Evolutionary conservation across 106 monocot species (phyloP).

Genomic region (Narthecium ossifragum): DNA sequence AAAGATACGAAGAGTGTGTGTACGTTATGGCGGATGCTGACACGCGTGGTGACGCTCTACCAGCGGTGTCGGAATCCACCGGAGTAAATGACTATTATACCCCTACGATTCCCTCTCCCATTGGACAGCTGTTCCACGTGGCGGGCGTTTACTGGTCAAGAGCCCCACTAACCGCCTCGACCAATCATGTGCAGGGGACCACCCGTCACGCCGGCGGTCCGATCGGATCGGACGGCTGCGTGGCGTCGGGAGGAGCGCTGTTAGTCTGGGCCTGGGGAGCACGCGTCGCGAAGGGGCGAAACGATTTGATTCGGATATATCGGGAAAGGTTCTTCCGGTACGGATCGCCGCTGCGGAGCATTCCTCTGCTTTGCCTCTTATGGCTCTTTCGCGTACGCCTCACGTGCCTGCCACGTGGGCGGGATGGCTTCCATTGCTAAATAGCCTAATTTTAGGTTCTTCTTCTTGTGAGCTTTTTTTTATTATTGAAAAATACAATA

Average conservation of each 20-base stretch:
- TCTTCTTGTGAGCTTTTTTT: no score
- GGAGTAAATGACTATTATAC: neutral
- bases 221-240: slow-evolving; percentile 12
- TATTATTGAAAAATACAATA: slow-evolving; percentile 1
- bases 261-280: neutral
- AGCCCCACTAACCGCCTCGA: slow-evolving; percentile 2
- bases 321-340: slow-evolving; percentile 5
- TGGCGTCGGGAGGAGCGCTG: no score
- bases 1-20: neutral
- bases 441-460: no score
- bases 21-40: no score
- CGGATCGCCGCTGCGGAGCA: slow-evolving; percentile 5
- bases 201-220: neutral
- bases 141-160: neutral
- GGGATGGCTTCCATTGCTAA: no score
- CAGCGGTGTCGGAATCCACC: neutral
- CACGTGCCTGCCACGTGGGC: no score
- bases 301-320: slow-evolving; percentile 1
- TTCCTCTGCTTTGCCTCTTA: slow-evolving; percentile 3
- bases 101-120: neutral
- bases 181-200: neutral
- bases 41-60: neutral
- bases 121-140: neutral
- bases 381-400: neutral
- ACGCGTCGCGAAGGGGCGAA: neutral